Evolutionary conservation across 495 filamentous ascomycete genomes (phyloP), one percentile per base, ranked within the genome.

Genomic region (Chaetomidium leptoderma): DNA sequence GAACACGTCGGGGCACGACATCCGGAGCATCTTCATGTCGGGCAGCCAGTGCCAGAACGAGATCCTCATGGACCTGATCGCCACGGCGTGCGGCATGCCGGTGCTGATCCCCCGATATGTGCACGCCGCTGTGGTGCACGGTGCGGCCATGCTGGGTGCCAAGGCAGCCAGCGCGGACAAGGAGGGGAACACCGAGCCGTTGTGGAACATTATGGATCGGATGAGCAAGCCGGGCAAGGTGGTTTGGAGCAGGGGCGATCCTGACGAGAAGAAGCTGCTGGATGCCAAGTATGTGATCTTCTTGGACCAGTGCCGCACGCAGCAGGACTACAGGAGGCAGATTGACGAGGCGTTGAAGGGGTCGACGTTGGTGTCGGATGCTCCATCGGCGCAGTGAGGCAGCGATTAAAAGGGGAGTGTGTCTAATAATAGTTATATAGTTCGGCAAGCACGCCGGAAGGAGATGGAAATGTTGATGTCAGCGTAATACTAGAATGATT

Each of bases 181-280:
- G 10, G 79, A 91, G 16, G 92, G 92, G 13, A 83, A 84, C 58
- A 91, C 86, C 1, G 92, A 96, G 74, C 81, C 84, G 40, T 74
- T 98, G 56, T 98, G 92, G 93, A 80, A 83, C 53, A 96, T 98
- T 65, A 98, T 98, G 93, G 88, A 93, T 71, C 84, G 91, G 33
- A 96, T 96, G 88, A 92, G 85, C 73, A 96, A 96, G 75, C 86
- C 90, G 24, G 92, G 93, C n/a, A 88, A 83, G 67, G 82, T 88
- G 55, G 84, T 96, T 3, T 74, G 82, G 71, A 89, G 92, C 16
- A 83, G 81, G 0, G 81, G 74, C 21, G 82, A 95, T 66, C 63
- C 62, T 45, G 83, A 80, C 29, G 86, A 92, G 78, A 91, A 87
- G 79, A 86, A 83, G 65, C 73, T 98, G 56, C 72, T 98, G 53